phyloP scores from a whole-genome alignment of 106 monocot species.

The Cymbidium sinense region DNA sequence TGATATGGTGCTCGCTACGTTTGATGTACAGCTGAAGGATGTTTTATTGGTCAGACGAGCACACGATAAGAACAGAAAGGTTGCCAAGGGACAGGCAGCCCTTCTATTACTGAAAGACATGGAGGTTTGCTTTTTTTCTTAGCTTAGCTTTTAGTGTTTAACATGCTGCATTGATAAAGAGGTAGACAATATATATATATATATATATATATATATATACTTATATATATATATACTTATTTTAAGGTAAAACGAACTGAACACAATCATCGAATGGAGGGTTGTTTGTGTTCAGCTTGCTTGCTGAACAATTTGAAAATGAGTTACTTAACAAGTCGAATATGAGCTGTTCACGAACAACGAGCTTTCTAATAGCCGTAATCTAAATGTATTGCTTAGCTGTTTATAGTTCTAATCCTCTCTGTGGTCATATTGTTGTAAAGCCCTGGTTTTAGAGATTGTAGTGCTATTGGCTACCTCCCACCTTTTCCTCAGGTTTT shows the following conservation, averaged over 20 bases:
- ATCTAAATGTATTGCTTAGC: not conserved
- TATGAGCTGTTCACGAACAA: too few species aligned
- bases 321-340: too few species aligned
- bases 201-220: too few species aligned
- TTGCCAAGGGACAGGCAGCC: constrained; percentile 80
- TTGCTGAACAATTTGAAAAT: too few species aligned
- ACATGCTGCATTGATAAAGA: not conserved
- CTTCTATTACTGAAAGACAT: constrained; percentile 64
- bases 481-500: not conserved
- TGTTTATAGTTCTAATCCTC: not conserved
- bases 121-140: constrained; percentile 38
- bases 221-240: too few species aligned
- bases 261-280: too few species aligned
- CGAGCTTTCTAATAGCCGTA: too few species aligned
- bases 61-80: constrained; percentile 41
- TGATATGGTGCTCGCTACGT: constrained; percentile 35
- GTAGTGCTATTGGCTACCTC: not conserved
- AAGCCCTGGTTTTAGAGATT: not conserved
- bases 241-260: too few species aligned
- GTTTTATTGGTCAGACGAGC: constrained; percentile 38
- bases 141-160: not conserved
- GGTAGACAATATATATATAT: too few species aligned
- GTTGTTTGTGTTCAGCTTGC: too few species aligned
- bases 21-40: constrained; percentile 67
- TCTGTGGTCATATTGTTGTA: not conserved